Percentiles rank a stretch among this genome's conserved stretches.
Evolutionary conservation across 2,329 filamentous ascomycete genomes (phyloP).

Genomic region (Colletotrichum chlorophyti): DNA sequence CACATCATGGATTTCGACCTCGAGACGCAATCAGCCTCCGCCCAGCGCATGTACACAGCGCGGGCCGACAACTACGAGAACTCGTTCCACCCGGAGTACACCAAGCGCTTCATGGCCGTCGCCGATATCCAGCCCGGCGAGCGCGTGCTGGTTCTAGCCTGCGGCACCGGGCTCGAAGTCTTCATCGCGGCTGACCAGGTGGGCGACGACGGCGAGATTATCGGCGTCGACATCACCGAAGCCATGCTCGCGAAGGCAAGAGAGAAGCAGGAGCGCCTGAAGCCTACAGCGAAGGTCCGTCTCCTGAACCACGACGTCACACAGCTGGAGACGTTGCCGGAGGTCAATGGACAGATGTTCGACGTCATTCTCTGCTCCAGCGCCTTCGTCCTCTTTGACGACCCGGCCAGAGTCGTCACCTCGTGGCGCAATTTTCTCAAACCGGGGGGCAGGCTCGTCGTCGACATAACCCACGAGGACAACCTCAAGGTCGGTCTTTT

Average conservation of each 20-base stretch:
- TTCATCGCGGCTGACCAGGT: slow-evolving; percentile 37
- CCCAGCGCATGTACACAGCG: slow-evolving; percentile 39
- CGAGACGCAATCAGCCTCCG: slow-evolving; percentile 31
- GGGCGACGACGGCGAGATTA: slow-evolving; percentile 34
- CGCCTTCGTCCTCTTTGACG: slow-evolving; percentile 40
- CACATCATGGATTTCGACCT: slow-evolving; percentile 21
- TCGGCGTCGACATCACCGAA: slow-evolving; percentile 40
- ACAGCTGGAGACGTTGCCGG: slow-evolving; percentile 31
- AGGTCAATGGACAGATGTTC: slow-evolving; percentile 34
- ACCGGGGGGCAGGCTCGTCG: slow-evolving; percentile 35
- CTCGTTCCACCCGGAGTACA: slow-evolving; percentile 42
- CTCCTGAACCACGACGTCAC: slow-evolving; percentile 38
- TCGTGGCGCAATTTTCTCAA: slow-evolving; percentile 39
- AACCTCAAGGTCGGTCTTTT: slow-evolving; percentile 34
- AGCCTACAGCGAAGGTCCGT: neutral
- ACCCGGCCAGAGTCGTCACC: slow-evolving; percentile 34
- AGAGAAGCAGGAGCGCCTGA: slow-evolving; percentile 33
- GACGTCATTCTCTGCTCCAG: slow-evolving; percentile 42
- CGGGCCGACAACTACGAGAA: slow-evolving; percentile 40
- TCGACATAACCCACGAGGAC: slow-evolving; percentile 42
- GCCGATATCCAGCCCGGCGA: slow-evolving; percentile 34
- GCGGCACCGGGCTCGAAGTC: slow-evolving; percentile 42
- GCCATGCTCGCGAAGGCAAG: slow-evolving; percentile 40
- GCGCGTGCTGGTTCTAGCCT: slow-evolving; percentile 39
- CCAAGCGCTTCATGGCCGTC: slow-evolving; percentile 37